phyloP scores from a whole-genome alignment of 768 basidiomycete species.

The Stropharia rugosoannulata region DNA sequence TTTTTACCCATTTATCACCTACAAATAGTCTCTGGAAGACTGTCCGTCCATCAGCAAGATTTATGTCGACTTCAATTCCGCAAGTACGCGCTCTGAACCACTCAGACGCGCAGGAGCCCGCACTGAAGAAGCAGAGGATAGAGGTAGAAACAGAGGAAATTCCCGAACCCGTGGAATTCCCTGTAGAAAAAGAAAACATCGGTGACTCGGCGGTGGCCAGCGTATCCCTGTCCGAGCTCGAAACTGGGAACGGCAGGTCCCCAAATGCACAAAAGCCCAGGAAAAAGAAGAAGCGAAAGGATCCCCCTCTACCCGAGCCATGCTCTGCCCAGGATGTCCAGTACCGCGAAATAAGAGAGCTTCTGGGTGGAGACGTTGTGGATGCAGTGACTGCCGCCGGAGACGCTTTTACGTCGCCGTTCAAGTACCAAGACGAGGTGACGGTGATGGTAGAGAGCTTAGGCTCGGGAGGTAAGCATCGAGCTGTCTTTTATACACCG shows the following conservation, averaged over 20 bases:
- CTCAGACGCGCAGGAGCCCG: slow-evolving; percentile 14
- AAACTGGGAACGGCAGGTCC: slow-evolving; percentile 4
- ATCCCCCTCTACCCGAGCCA: slow-evolving; percentile 49
- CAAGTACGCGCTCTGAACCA: slow-evolving; percentile 18
- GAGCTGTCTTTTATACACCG: background rate
- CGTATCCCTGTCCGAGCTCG: background rate
- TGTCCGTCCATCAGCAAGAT: background rate
- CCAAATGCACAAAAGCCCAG: slow-evolving; percentile 11
- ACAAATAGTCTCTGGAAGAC: background rate
- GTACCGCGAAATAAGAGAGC: slow-evolving; percentile 63
- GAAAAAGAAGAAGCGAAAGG: slow-evolving; percentile 35
- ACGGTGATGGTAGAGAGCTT: slow-evolving; percentile 65
- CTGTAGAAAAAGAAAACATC: background rate
- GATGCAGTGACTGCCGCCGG: slow-evolving; percentile 47
- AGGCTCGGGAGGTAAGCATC: slow-evolving; percentile 56
- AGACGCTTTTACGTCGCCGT: slow-evolving; percentile 58
- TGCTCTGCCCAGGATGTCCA: slow-evolving; percentile 77
- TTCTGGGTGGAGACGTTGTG: slow-evolving; percentile 64
- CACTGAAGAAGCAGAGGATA: slow-evolving; percentile 13
- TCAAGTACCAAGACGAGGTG: slow-evolving; percentile 58
- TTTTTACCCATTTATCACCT: slow-evolving; percentile 5
- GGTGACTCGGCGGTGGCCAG: background rate
- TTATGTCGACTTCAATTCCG: slow-evolving; percentile 19
- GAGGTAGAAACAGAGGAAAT: background rate
- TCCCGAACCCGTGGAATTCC: background rate